Evolutionary conservation across 345 rosid species (phyloP), one percentile per base, ranked within the genome.

Genomic region (Acer yangbiense): DNA sequence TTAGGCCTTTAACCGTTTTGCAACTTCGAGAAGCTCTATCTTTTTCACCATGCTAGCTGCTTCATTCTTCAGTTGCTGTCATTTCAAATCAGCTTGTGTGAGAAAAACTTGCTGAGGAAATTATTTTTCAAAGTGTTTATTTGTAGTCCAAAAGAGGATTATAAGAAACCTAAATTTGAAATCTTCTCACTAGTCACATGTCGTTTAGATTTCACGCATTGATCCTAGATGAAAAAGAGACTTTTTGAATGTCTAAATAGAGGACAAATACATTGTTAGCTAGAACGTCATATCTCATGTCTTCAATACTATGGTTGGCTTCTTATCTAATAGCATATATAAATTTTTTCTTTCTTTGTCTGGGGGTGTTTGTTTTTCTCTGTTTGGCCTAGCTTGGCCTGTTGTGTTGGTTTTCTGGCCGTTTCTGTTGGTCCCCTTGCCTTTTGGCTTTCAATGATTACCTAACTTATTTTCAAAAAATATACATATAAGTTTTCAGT

Each of bases 11-110:
- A n/a, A 91, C 98, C 95, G 86, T 86, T 86, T 92, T 11, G 96
- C 87, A 65, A 75, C 86, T 82, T 93, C 98, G 67, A 93, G 97
- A 74, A 72, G 76, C 87, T 93, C 97, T 66, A 93, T 92, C 86
- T 86, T 93, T 88, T 91, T 90, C 88, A 81, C 54, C 97, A 96
- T 86, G 76, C 58, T 77, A 69, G 87, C 87, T 79, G 93, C 89
- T 84, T 96, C 99, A 29, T 66, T 75, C 90, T 90, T 93, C 88
- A 93, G 77, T 77, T 83, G 87, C 97, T 96, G 97, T 65, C 68
- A 79, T 80, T 80, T 35, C 80, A 82, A 72, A 79, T 63, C 44
- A 66, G 41, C 7, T 17, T 4, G 2, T 44, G 69, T 61, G 55
- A 60, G 76, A 73, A 73, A 62, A 39, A 46, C 27, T 44, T 6